Evolutionary conservation across 2,329 filamentous ascomycete genomes (phyloP), one percentile per base, ranked within the genome.

Genomic region (Pyrenophora teres): DNA sequence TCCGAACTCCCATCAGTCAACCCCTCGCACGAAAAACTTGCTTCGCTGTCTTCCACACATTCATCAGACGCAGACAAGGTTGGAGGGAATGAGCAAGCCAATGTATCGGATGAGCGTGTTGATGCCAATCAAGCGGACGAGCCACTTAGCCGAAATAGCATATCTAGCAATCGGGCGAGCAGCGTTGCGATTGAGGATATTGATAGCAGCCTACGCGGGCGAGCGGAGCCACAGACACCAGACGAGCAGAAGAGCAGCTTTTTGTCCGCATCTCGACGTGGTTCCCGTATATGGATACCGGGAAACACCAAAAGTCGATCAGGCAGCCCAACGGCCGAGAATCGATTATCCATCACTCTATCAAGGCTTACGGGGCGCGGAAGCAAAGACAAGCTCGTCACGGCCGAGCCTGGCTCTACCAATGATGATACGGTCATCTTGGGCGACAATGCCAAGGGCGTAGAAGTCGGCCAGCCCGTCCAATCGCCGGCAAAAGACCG

Each of bases 271-370:
- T 72, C 69, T 13, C 60, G 69, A n/a, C 70, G 70, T 13, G 60
- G 66, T 21, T 73, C 68, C 10, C 67, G 67, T 27, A 65, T 59
- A 23, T 69, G 62, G 63, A 59, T 70, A 33, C 53, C 57, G 9
- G 71, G 67, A 69, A 62, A 40, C 16, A 60, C 54, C 32, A 77
- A 74, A 54, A 77, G 73, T 46, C 70, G 77, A 6, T 75, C 78
- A 2, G 72, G 63, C 6, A 78, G 76, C 49, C 73, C 74, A 47
- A 74, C 63, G 50, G 71, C 69, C 45, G 73, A 76, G 33, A 66
- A 63, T 45, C 68, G 77, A 21, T 71, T 80, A 41, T 76, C 73
- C 40, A 52, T 79, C 21, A 76, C 76, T 10, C 63, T 78, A 50
- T 71, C 67, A 6, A 62, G 71, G 35, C 62, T 76, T 27, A 72